These are phyloP conservation scores for Eudorina sp. DNA, from an alignment of 139 green algal species.

Conservation along the genomic window DNA sequence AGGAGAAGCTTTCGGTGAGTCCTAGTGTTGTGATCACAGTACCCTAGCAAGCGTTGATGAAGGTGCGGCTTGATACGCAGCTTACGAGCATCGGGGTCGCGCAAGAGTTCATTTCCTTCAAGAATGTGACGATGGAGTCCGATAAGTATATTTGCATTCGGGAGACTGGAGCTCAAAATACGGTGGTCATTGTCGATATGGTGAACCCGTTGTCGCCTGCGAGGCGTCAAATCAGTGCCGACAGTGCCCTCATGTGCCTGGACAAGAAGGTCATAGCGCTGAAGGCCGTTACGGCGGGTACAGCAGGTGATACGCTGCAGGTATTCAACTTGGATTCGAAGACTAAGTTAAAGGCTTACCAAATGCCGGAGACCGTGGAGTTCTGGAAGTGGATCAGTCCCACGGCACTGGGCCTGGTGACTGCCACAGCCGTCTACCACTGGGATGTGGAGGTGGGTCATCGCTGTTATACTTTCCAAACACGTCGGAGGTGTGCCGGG, in stretches of 20 bases:
- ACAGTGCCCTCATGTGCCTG: slow-evolving; percentile 97
- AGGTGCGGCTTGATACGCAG: slow-evolving; percentile 68
- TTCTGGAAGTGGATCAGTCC: slow-evolving; percentile 98
- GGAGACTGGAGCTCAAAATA: slow-evolving; percentile 84
- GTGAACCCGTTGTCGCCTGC: slow-evolving; percentile 82
- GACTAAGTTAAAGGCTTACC: slow-evolving; percentile 97
- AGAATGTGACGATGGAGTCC: slow-evolving; percentile 96
- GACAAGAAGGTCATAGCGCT: slow-evolving; percentile 95
- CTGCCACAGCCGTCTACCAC: slow-evolving; percentile 93
- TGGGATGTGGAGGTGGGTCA: slow-evolving; percentile 92
- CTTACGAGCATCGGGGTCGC: slow-evolving; percentile 91
- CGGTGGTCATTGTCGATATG: slow-evolving; percentile 96
- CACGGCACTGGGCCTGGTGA: slow-evolving; percentile 93
- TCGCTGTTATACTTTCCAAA: not conserved
- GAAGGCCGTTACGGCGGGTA: slow-evolving; percentile 77
- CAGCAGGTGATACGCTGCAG: slow-evolving; percentile 91
- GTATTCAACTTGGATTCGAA: slow-evolving; percentile 99
- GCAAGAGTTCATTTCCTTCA: slow-evolving; percentile 96
- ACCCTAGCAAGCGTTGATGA: not conserved
- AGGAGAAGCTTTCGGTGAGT: slow-evolving; percentile 68
- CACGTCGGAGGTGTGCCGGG: too few species aligned
- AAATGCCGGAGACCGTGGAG: slow-evolving; percentile 95
- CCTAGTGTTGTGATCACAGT: not conserved
- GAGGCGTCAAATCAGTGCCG: slow-evolving; percentile 95
- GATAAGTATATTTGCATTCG: slow-evolving; percentile 98